Evolutionary conservation across 495 filamentous ascomycete species (phyloP), one percentile per base, ranked within the genome.

Genomic region (Aspergillus incahuasiensis): DNA sequence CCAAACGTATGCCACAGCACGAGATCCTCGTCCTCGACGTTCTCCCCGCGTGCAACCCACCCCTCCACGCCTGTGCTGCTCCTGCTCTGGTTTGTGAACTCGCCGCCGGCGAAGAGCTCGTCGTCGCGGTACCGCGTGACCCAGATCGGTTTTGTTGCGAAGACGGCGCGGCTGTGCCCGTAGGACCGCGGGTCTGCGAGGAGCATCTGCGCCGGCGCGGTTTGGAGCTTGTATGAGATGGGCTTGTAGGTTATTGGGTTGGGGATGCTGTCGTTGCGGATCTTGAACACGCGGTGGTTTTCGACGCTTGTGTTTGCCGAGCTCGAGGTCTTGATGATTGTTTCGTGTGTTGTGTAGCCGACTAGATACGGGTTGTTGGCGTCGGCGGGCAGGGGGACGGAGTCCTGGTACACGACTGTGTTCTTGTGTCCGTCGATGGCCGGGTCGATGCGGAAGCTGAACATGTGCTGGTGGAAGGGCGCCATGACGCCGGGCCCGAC

Each of bases 371-470:
- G 90, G 72, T 96, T 96, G 6, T 76, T 75, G 1, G 68, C 67
- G n/a, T 83, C 83, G 35, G 87, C 81, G 7, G 88, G 85, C 75
- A 91, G 83, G 0, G 89, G 73, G 41, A 88, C 79, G 6, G 85
- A 81, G 63, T 92, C 89, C 43, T 90, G 86, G 64, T 84, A 86
- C 25, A 83, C 82, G 6, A 91, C 67, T 1, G 84, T 79, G 63
- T 92, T 92, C 38, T 78, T 69, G 59, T 81, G 80, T 1, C 90
- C 92, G 54, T 90, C 91, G 42, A 96, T 67, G 20, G 82, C 81
- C 1, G 92, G 91, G 64, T 97, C 91, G 18, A 97, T 79, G 9
- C 92, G 89, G 5, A 96, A 83, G 5, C 86, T 90, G 74, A 97
- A 95, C 66, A 96, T 85, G 72, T 97, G 92, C 63, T 97, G 92